Evolutionary conservation across 768 basidiomycete genomes (phyloP).

Genomic region (Paxillus involutus): DNA sequence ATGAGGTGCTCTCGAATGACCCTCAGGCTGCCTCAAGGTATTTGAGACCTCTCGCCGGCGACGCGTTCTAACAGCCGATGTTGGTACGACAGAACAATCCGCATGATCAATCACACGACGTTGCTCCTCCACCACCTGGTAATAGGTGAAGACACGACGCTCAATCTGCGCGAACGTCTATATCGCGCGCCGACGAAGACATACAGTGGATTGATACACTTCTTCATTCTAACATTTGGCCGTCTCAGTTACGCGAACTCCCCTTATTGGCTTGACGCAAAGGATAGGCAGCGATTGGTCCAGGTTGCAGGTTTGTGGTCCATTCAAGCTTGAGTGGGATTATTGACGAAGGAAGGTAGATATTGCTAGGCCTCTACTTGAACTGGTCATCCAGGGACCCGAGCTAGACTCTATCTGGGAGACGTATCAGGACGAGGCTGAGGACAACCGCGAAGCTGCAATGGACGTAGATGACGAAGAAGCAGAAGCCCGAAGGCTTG

Average conservation of each 20-base stretch:
- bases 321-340: background rate
- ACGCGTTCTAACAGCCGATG: background rate
- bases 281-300: slow-evolving; percentile 41
- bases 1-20: slow-evolving; percentile 40
- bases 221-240: slow-evolving; percentile 77
- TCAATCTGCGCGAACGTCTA: slow-evolving; percentile 60
- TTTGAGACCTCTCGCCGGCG: background rate
- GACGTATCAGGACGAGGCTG: slow-evolving; percentile 51
- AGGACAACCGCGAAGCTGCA: slow-evolving; percentile 34
- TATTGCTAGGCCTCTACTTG: slow-evolving; percentile 58
- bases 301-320: slow-evolving; percentile 46
- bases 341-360: slow-evolving; percentile 36
- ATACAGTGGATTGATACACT: slow-evolving; percentile 63
- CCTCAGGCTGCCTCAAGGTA: slow-evolving; percentile 31
- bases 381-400: slow-evolving; percentile 70
- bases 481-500: slow-evolving; percentile 32
- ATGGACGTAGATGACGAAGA: slow-evolving; percentile 64
- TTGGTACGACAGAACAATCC: slow-evolving; percentile 43
- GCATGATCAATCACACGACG: slow-evolving; percentile 50
- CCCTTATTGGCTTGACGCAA: slow-evolving; percentile 55
- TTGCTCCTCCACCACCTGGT: slow-evolving; percentile 66
- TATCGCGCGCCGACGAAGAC: slow-evolving; percentile 50
- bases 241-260: slow-evolving; percentile 69
- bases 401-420: slow-evolving; percentile 67
- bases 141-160: slow-evolving; percentile 43